phyloP scores from a whole-genome alignment of 1,139 yeast genomes.

The Suhomyces choctaworum region DNA sequence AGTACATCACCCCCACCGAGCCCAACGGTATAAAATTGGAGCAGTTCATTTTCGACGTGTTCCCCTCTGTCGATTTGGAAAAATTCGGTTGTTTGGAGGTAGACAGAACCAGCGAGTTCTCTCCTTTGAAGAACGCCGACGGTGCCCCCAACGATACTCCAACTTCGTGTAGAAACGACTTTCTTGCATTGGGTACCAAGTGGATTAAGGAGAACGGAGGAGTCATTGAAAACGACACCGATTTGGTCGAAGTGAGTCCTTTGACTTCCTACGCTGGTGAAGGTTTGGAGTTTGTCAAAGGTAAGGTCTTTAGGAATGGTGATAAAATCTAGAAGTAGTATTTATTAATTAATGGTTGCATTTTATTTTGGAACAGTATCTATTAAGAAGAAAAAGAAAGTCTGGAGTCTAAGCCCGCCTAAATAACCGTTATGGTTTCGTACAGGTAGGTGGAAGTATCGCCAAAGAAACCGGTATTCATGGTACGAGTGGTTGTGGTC shows the following conservation, averaged over 20 bases:
- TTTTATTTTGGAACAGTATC: too few relatives aligned
- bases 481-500: too few relatives aligned
- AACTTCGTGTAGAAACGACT: slow-evolving; percentile 70
- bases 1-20: slow-evolving; percentile 56
- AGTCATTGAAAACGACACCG: slow-evolving; percentile 39
- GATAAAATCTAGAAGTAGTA: slow-evolving; percentile 28
- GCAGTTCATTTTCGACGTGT: slow-evolving; percentile 96
- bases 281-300: slow-evolving; percentile 63
- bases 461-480: too few relatives aligned
- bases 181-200: slow-evolving; percentile 66
- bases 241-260: slow-evolving; percentile 75
- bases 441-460: not conserved
- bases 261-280: slow-evolving; percentile 83
- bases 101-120: slow-evolving; percentile 78
- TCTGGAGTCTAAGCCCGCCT: too few relatives aligned
- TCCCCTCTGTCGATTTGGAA: slow-evolving; percentile 70
- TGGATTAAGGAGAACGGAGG: slow-evolving; percentile 81
- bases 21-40: slow-evolving; percentile 94
- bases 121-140: slow-evolving; percentile 90
- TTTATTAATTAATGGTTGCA: not conserved
- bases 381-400: too few relatives aligned
- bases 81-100: slow-evolving; percentile 94
- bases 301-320: slow-evolving; percentile 47
- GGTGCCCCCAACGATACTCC: slow-evolving; percentile 85
- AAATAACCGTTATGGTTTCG: slow-evolving; percentile 5